These are phyloP conservation scores for Phytophthora ramorum DNA, from an alignment of 352 stramenopile genomes.

Conservation along the genomic window DNA sequence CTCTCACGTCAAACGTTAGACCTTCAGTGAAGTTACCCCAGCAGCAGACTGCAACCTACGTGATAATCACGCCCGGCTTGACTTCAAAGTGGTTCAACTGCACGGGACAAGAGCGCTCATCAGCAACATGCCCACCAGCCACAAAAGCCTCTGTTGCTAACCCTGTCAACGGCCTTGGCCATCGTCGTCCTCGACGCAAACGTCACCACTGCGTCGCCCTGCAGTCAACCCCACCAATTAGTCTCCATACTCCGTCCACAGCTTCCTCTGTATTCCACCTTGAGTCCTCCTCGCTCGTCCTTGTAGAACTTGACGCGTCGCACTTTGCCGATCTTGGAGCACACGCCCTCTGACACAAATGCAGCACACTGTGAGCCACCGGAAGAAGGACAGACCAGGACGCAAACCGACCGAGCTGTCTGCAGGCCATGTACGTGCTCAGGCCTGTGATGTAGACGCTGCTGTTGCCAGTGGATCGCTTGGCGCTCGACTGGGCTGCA, in stretches of 20 bases:
- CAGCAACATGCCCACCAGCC: constrained; percentile 20
- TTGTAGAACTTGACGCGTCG: constrained; percentile 90
- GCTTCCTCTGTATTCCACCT: constrained; percentile 20
- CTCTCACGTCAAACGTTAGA: background rate
- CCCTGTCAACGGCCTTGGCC: constrained; percentile 75
- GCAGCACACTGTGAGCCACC: constrained; percentile 1
- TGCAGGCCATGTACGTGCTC: constrained; percentile 83
- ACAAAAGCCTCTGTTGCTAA: constrained; percentile 27
- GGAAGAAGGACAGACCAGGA: background rate
- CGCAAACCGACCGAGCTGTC: constrained; percentile 66
- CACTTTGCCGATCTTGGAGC: constrained; percentile 79
- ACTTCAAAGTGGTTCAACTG: constrained; percentile 86
- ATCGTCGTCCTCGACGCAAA: constrained; percentile 76
- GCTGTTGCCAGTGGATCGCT: constrained; percentile 51
- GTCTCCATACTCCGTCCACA: background rate
- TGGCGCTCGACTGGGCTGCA: constrained; percentile 5
- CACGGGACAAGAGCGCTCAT: constrained; percentile 34
- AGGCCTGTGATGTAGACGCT: constrained; percentile 86
- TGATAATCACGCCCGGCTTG: constrained; percentile 86
- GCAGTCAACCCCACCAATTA: background rate
- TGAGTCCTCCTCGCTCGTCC: constrained; percentile 75
- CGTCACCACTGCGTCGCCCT: constrained; percentile 84
- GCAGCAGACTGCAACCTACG: constrained; percentile 39
- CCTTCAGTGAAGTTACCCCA: background rate
- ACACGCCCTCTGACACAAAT: constrained; percentile 60